Evolutionary conservation across 1,284 basidiomycete genomes (phyloP).

Genomic region (Tylopilus sp.): DNA sequence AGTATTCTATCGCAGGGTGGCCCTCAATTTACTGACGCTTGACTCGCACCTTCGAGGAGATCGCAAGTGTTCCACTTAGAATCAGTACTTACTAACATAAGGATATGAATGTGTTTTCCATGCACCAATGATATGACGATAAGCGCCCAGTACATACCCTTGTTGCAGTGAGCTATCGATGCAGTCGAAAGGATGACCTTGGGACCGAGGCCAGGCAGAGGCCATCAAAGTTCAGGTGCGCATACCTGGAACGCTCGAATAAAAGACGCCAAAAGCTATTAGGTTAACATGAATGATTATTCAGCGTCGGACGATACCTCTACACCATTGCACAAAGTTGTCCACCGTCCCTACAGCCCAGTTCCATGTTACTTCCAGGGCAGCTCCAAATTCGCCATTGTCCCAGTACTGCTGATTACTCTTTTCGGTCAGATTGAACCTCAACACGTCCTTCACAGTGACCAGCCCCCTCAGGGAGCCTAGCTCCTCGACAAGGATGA

Average conservation of each 20-base stretch:
- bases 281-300: not conserved
- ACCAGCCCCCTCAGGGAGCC: slow-evolving; percentile 83
- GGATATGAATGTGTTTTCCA: not conserved
- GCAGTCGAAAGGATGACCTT: not conserved
- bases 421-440: slow-evolving; percentile 61
- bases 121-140: not conserved
- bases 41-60: not conserved
- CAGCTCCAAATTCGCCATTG: slow-evolving; percentile 57
- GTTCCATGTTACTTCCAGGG: slow-evolving; percentile 58
- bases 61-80: too few species aligned
- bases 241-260: not conserved
- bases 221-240: too few species aligned
- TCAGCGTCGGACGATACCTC: slow-evolving; percentile 17
- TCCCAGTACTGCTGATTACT: slow-evolving; percentile 54
- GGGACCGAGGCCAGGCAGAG: not conserved
- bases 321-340: slow-evolving; percentile 25
- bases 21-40: not conserved
- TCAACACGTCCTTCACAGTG: slow-evolving; percentile 93
- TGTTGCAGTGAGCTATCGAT: not conserved
- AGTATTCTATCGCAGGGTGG: not conserved
- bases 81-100: too few species aligned
- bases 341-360: slow-evolving; percentile 36
- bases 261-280: not conserved
- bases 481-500: slow-evolving; percentile 86
- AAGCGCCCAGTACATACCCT: not conserved